phyloP scores from a whole-genome alignment of 2,329 filamentous ascomycete genomes.

The Cyphellophora attinorum region DNA sequence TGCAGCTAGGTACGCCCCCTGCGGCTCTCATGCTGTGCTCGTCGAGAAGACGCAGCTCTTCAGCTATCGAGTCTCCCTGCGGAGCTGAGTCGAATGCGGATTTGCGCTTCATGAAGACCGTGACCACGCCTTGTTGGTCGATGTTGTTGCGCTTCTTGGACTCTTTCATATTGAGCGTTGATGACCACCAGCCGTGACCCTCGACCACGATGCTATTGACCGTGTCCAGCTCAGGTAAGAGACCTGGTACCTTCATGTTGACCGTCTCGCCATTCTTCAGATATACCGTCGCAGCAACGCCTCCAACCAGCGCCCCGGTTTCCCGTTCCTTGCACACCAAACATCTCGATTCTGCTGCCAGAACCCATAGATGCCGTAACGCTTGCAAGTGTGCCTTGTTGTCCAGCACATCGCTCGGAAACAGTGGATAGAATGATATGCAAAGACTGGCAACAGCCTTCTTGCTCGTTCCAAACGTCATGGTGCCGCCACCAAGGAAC shows the following conservation, averaged over 20 bases:
- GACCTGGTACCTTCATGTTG: slow-evolving; percentile 43
- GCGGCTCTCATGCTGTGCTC: slow-evolving; percentile 27
- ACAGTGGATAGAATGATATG: slow-evolving; percentile 88
- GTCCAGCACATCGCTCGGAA: slow-evolving; percentile 80
- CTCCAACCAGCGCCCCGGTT: slow-evolving; percentile 67
- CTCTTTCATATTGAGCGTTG: slow-evolving; percentile 62
- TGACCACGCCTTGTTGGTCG: slow-evolving; percentile 44
- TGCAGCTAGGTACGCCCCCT: slow-evolving; percentile 29
- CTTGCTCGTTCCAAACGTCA: slow-evolving; percentile 83
- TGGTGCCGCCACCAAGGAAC: slow-evolving; percentile 85
- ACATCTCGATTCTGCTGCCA: slow-evolving; percentile 82
- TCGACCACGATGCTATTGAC: slow-evolving; percentile 28
- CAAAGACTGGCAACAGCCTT: slow-evolving; percentile 77
- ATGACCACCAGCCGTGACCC: slow-evolving; percentile 64
- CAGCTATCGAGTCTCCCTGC: slow-evolving; percentile 50
- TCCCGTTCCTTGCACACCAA: slow-evolving; percentile 80
- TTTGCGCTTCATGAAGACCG: slow-evolving; percentile 63
- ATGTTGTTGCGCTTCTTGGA: slow-evolving; percentile 54
- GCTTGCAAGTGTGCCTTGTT: slow-evolving; percentile 93
- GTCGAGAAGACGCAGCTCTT: slow-evolving; percentile 65
- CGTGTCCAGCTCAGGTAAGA: slow-evolving; percentile 38
- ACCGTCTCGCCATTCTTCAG: slow-evolving; percentile 36
- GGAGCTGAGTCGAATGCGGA: slow-evolving; percentile 53
- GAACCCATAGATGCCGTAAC: slow-evolving; percentile 93
- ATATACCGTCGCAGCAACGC: slow-evolving; percentile 51